Percentiles rank a stretch among this genome's conserved stretches.
phyloP scores from a whole-genome alignment of 768 basidiomycete genomes.

The Kwoniella mangroviensis region DNA sequence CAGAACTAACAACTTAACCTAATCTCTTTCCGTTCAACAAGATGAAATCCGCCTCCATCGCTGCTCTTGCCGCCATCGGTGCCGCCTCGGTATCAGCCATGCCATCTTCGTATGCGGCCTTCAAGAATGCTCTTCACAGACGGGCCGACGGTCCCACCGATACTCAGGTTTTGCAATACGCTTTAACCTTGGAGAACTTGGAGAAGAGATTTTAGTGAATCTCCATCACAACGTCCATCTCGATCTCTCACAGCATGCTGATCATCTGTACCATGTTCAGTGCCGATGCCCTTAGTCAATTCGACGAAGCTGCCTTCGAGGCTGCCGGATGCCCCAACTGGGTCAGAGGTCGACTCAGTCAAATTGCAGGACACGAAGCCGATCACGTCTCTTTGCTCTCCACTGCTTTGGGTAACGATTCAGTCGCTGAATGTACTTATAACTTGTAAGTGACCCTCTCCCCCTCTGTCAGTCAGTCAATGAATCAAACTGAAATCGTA shows the following conservation, averaged over 20 bases:
- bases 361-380: slow-evolving; percentile 66
- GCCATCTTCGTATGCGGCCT: slow-evolving; percentile 25
- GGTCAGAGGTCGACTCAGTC: slow-evolving; percentile 62
- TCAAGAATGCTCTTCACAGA: slow-evolving; percentile 19
- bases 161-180: slow-evolving; percentile 51
- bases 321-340: slow-evolving; percentile 60
- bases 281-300: slow-evolving; percentile 60
- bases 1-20: background rate
- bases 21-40: slow-evolving; percentile 10
- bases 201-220: slow-evolving; percentile 53
- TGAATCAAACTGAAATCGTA: too few species aligned
- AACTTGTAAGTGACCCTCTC: slow-evolving; percentile 58
- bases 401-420: slow-evolving; percentile 60
- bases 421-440: slow-evolving; percentile 66
- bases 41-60: slow-evolving; percentile 32
- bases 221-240: background rate
- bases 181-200: slow-evolving; percentile 53
- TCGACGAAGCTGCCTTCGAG: slow-evolving; percentile 62
- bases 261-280: slow-evolving; percentile 14
- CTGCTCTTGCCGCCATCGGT: slow-evolving; percentile 33
- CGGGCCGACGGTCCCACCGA: slow-evolving; percentile 26
- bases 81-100: slow-evolving; percentile 26
- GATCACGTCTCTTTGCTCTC: slow-evolving; percentile 67
- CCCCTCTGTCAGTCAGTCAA: background rate
- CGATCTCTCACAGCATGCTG: background rate